phyloP scores from a whole-genome alignment of 2,329 filamentous ascomycete genomes.

The Hypoxylon rubiginosum region DNA sequence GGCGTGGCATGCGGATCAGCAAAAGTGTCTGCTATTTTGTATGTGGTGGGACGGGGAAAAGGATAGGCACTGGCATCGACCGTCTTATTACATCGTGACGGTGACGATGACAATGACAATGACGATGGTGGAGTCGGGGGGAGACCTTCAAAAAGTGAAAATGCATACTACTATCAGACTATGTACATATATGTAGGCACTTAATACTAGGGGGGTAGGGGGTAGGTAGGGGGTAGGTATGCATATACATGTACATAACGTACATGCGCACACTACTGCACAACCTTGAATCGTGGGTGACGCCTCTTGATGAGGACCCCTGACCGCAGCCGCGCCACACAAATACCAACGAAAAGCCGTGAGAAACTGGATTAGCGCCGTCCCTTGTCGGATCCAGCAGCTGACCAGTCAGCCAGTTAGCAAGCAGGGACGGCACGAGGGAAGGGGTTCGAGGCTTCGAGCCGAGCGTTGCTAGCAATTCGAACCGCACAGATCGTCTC shows the following conservation, averaged over 20 bases:
- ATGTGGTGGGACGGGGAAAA: constrained; percentile 28
- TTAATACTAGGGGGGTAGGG: not conserved
- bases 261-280: constrained; percentile 11
- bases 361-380: constrained; percentile 38
- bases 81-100: constrained; percentile 39
- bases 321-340: constrained; percentile 29
- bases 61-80: constrained; percentile 33
- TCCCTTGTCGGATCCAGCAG: constrained; percentile 31
- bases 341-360: constrained; percentile 24
- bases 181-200: too few relatives aligned
- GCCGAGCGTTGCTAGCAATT: constrained; percentile 17
- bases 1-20: constrained; percentile 37
- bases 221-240: not conserved
- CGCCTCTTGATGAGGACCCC: constrained; percentile 25
- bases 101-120: constrained; percentile 42
- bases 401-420: constrained; percentile 26
- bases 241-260: not conserved
- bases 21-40: constrained; percentile 12
- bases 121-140: constrained; percentile 32
- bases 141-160: constrained; percentile 29
- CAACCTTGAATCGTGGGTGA: constrained; percentile 31
- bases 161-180: constrained; percentile 13
- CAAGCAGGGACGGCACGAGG: constrained; percentile 27
- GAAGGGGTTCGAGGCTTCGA: constrained; percentile 35
- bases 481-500: constrained; percentile 40